Conservation (phyloP, 1,284 basidiomycete species). For the Laetiporus sulphureus region DNA sequence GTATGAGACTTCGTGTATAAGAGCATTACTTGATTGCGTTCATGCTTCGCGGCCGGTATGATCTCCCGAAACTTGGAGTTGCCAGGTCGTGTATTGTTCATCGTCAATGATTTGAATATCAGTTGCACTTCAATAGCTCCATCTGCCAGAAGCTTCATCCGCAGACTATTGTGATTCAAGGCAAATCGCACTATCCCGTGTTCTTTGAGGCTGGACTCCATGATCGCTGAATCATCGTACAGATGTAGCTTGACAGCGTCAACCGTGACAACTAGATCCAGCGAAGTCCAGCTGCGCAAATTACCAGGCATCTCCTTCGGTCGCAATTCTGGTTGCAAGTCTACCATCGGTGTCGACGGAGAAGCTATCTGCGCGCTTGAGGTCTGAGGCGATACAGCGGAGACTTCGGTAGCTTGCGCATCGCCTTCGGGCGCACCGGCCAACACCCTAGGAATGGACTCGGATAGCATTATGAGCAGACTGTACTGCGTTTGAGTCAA, state of each 20-base stretch:
- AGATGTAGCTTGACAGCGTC: conserved; percentile 83
- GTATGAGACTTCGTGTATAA: conserved; percentile 78
- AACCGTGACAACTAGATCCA: conserved; percentile 79
- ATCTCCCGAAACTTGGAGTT: conserved; percentile 91
- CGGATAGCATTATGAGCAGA: conserved; percentile 66
- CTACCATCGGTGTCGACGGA: conserved; percentile 21
- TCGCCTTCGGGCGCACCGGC: conserved; percentile 33
- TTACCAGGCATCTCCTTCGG: conserved; percentile 22
- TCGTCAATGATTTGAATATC: conserved; percentile 84
- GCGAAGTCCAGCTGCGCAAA: conserved; percentile 46
- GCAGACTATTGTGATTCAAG: conserved; percentile 74
- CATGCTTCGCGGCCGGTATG: conserved; percentile 86
- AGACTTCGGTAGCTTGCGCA: conserved; percentile 16
- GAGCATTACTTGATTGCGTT: conserved; percentile 93
- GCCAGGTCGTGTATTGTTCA: conserved; percentile 83
- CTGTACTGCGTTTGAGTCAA: conserved; percentile 90
- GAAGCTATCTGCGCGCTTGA: neutral
- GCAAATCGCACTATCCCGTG: conserved; percentile 86
- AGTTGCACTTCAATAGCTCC: conserved; percentile 85
- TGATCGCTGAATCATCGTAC: conserved; percentile 69
- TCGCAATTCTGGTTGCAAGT: conserved; percentile 55
- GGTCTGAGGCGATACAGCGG: neutral
- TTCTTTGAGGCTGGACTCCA: conserved; percentile 58
- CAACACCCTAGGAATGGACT: conserved; percentile 72
- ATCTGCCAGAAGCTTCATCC: conserved; percentile 82